A percentile compares a stretch with the other conserved stretches of the same genome.
Conservation (phyloP, 2,329 filamentous ascomycete genomes). For the Fusarium praegraminearum region DNA sequence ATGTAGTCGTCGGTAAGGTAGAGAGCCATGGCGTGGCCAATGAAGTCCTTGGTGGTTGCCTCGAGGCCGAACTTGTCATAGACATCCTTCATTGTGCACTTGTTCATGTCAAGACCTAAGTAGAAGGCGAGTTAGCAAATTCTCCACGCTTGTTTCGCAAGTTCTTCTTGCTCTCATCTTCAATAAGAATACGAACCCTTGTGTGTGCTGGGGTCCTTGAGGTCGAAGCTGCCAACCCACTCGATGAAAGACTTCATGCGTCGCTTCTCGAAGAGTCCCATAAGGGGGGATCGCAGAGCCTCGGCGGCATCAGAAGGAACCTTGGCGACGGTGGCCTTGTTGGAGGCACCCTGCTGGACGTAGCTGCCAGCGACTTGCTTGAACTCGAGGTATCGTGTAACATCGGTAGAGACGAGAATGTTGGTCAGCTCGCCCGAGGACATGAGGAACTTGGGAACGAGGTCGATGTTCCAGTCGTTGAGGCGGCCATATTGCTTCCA, state of each 20-base stretch:
- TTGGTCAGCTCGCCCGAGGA: conserved; percentile 98
- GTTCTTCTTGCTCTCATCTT: neutral
- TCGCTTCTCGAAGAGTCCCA: conserved; percentile 98
- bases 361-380: conserved; percentile 96
- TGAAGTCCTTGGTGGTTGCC: conserved; percentile 89
- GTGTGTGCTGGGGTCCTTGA: conserved; percentile 85
- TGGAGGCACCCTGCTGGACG: conserved; percentile 87
- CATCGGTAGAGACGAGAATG: conserved; percentile 96
- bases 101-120: conserved; percentile 81
- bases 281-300: conserved; percentile 90
- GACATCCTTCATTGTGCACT: conserved; percentile 94
- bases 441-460: conserved; percentile 99
- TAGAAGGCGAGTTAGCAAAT: conserved; percentile 27
- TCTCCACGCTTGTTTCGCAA: neutral
- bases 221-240: conserved; percentile 90
- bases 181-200: conserved; percentile 72
- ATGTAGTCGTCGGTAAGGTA: conserved; percentile 94
- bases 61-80: conserved; percentile 98
- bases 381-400: conserved; percentile 90
- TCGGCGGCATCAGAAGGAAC: conserved; percentile 93
- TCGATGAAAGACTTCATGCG: conserved; percentile 96
- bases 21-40: conserved; percentile 98
- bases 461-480: conserved; percentile 99
- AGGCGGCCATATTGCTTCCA: conserved; percentile 98
- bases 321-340: conserved; percentile 93